Percentiles rank a stretch among this genome's conserved stretches.
phyloP scores from a whole-genome alignment of 2,329 filamentous ascomycete species.

The Drechslerella dactyloides region DNA sequence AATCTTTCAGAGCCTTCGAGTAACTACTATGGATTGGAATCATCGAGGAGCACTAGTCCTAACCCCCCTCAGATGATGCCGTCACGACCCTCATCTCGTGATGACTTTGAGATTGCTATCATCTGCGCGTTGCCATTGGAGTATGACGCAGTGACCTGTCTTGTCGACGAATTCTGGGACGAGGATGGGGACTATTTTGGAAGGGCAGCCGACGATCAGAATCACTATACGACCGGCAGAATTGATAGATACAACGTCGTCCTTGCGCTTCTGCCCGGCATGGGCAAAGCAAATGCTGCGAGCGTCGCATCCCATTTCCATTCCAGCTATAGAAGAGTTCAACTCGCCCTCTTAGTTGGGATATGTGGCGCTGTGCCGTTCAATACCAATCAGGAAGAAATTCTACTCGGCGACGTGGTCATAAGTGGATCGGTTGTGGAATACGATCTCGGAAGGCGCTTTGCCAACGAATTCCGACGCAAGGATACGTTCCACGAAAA shows the following conservation, averaged over 20 bases:
- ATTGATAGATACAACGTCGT: conserved; percentile 58
- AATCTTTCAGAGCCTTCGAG: too few species aligned
- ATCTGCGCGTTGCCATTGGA: conserved; percentile 58
- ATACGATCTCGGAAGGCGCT: conserved; percentile 55
- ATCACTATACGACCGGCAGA: conserved; percentile 56
- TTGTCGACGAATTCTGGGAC: conserved; percentile 56
- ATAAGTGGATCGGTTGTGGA: conserved; percentile 54
- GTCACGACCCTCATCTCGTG: conserved; percentile 29
- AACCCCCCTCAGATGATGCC: not conserved
- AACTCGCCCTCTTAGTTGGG: conserved; percentile 57
- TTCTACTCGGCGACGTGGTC: conserved; percentile 52
- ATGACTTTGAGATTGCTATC: conserved; percentile 57
- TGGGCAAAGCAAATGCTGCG: conserved; percentile 55
- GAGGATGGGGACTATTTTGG: conserved; percentile 24
- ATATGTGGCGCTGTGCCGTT: conserved; percentile 58
- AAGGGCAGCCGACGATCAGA: conserved; percentile 53
- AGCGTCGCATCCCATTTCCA: conserved; percentile 55
- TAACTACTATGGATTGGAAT: too few species aligned
- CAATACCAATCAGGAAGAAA: conserved; percentile 17
- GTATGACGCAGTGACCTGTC: conserved; percentile 55
- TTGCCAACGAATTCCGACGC: conserved; percentile 46
- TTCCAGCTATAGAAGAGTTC: conserved; percentile 56
- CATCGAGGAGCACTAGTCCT: too few species aligned
- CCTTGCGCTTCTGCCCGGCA: conserved; percentile 55
- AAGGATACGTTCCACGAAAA: conserved; percentile 52